Conservation (phyloP, 2,329 filamentous ascomycete species). For the Metarhizium sp. region DNA sequence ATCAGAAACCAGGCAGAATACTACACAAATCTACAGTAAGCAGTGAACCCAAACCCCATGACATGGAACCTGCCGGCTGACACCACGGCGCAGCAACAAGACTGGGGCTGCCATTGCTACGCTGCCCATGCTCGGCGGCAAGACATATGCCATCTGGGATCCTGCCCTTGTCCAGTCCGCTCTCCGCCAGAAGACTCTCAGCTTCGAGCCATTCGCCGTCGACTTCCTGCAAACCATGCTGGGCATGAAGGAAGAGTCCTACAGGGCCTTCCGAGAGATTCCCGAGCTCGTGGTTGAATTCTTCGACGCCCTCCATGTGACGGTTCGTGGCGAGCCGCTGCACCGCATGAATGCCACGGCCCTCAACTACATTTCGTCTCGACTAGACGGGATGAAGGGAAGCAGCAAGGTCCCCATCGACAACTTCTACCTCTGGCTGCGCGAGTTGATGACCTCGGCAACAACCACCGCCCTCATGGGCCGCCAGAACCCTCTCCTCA, state of each 20-base stretch:
- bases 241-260: constrained; percentile 16
- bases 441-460: constrained; percentile 26
- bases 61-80: no score
- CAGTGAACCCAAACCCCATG: no score
- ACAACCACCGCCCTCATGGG: constrained; percentile 32
- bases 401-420: constrained; percentile 2
- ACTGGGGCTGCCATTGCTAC: constrained; percentile 28
- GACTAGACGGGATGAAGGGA: background rate
- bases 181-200: constrained; percentile 31
- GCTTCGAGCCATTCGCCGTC: constrained; percentile 32
- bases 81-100: constrained; percentile 10
- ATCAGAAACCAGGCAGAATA: no score
- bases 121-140: constrained; percentile 31
- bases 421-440: constrained; percentile 24
- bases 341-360: no score
- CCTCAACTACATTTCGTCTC: no score
- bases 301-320: no score
- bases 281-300: no score
- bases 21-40: no score
- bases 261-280: no score
- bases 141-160: constrained; percentile 35
- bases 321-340: no score
- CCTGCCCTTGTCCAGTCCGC: constrained; percentile 29
- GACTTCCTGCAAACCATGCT: constrained; percentile 27
- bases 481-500: constrained; percentile 20